phyloP scores from a whole-genome alignment of 2,329 filamentous ascomycete genomes.

The Chaetomiaceae sp. region DNA sequence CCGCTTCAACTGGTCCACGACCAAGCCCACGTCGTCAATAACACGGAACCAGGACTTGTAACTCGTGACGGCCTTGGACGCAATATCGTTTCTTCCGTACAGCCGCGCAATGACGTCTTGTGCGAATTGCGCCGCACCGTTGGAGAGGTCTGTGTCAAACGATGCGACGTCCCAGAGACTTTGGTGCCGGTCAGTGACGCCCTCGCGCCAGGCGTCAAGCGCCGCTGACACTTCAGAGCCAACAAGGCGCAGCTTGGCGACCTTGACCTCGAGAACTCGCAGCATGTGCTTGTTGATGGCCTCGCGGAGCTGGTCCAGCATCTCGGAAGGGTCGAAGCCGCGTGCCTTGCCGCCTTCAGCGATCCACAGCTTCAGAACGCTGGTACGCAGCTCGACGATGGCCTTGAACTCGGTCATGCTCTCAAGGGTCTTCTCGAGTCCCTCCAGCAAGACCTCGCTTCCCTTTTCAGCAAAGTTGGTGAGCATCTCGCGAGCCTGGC shows the following conservation, averaged over 20 bases:
- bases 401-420: slow-evolving; percentile 60
- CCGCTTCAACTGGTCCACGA: slow-evolving; percentile 60
- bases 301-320: slow-evolving; percentile 64
- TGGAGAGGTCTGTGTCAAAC: slow-evolving; percentile 59
- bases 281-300: slow-evolving; percentile 65
- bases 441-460: slow-evolving; percentile 55
- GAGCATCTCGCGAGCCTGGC: slow-evolving; percentile 56
- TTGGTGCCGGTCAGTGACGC: slow-evolving; percentile 44
- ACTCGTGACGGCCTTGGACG: slow-evolving; percentile 55
- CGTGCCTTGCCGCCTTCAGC: slow-evolving; percentile 58
- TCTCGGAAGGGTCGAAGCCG: slow-evolving; percentile 61
- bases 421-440: slow-evolving; percentile 56
- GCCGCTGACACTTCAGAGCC: slow-evolving; percentile 59
- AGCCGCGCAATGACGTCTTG: slow-evolving; percentile 62
- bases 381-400: slow-evolving; percentile 64
- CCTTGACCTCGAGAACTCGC: slow-evolving; percentile 57
- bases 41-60: slow-evolving; percentile 72
- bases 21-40: slow-evolving; percentile 60
- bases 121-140: slow-evolving; percentile 64
- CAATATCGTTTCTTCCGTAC: slow-evolving; percentile 65
- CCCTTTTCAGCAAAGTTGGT: slow-evolving; percentile 59
- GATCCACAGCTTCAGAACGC: slow-evolving; percentile 71
- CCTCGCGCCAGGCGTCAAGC: slow-evolving; percentile 56
- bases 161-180: slow-evolving; percentile 65
- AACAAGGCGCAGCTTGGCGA: slow-evolving; percentile 59